phyloP scores from a whole-genome alignment of 2,329 filamentous ascomycete species.

The Aspergillus novofumigatus region DNA sequence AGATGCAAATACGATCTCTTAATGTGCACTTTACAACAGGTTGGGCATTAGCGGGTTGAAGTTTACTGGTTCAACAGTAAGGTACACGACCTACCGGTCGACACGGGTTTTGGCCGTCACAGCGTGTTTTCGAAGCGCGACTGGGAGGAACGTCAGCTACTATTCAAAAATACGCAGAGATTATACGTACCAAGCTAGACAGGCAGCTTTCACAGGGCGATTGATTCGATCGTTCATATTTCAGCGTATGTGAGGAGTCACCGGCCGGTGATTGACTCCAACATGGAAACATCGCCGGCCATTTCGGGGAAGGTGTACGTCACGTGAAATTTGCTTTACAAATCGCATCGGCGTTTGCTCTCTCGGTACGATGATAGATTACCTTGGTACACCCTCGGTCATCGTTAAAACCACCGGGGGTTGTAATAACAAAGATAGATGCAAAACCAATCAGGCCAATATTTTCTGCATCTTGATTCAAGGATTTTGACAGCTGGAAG shows the following conservation, averaged over 20 bases:
- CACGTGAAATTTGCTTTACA: too few species aligned
- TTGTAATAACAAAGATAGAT: too few species aligned
- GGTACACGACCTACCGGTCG: not conserved
- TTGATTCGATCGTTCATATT: not conserved
- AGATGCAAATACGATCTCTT: not conserved
- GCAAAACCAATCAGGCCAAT: too few species aligned
- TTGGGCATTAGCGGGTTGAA: not conserved
- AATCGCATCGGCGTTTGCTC: too few species aligned
- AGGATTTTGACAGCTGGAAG: too few species aligned
- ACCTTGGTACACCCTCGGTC: too few species aligned
- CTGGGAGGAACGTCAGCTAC: not conserved
- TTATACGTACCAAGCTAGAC: not conserved
- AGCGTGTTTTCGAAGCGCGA: constrained; percentile 2
- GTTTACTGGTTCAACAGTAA: not conserved
- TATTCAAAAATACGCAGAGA: not conserved
- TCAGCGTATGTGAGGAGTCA: not conserved
- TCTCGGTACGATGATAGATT: too few species aligned
- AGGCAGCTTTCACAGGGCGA: not conserved
- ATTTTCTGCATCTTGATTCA: too few species aligned
- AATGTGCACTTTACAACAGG: not conserved
- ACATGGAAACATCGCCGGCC: too few species aligned
- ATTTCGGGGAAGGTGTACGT: too few species aligned
- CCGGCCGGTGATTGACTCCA: too few species aligned
- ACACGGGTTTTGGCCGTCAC: not conserved
- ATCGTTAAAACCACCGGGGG: too few species aligned